Base-by-base conservation (phyloP, 257 asterid species). In the Capsicum pubescens region DNA sequence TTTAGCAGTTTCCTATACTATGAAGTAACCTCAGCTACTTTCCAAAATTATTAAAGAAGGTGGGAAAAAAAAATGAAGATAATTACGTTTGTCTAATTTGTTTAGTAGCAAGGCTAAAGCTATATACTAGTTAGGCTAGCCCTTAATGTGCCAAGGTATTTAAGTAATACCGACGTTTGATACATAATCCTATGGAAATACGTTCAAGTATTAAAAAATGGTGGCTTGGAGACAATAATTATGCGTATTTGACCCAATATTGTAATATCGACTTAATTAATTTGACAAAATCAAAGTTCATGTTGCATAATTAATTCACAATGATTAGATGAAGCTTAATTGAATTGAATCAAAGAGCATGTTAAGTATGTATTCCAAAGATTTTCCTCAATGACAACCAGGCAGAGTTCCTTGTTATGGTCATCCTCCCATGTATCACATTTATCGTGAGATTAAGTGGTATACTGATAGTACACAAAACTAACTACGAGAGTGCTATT, bases 21-120 rank as follows among this genome's bases (percentile, higher is more conserved):
- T 11, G 61, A 50, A 74, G 81, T 6, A 74, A 50, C 80, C 19
- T 19, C 42, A 74, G 13, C 44, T 46, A 74, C 80, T 21, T 74
- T 50, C 79, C 35, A 12, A 46, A 66, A 32, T 13, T n/a, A 48
- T n/a, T 21, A 71, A 9, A 52, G 80, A 72, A 35, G 46, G 11
- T 1, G 32, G 79, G 17, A 61, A 61, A 9, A 48, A n/a, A 3
- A 72, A n/a, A 13, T n/a, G 11, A 72, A 9, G 80, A 21, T 12
- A 48, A 48, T 48, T 48, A 6, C 80, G 60, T 72, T 21, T 21
- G 36, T 21, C 12, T 74, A 74, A 74, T 50, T 70, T 74, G 21
- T 74, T 74, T 50, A 74, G 61, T 74, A 48, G 61, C 14, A 11
- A 74, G 60, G 81, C 16, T 42, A 17, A 17, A 17, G 55, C 81